Percentiles rank a stretch among this genome's conserved stretches.
phyloP scores from a whole-genome alignment of 2,329 filamentous ascomycete genomes.

The Neonectria ditissima region DNA sequence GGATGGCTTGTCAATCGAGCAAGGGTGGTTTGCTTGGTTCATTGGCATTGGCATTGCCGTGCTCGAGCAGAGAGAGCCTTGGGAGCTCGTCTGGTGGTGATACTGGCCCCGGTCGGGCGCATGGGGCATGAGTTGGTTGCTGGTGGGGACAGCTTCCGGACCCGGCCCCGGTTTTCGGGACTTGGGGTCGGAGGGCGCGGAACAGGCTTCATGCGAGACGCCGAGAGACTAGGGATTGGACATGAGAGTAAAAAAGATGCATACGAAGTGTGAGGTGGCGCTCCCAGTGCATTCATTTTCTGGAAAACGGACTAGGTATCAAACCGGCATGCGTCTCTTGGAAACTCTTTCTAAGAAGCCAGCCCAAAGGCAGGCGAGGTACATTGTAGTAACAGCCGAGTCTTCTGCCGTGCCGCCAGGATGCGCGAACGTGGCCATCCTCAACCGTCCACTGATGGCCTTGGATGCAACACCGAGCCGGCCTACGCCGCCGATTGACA shows the following conservation, averaged over 20 bases:
- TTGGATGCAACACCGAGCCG: constrained; percentile 20
- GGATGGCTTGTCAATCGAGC: constrained; percentile 21
- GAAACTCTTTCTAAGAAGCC: constrained; percentile 1
- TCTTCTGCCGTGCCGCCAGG: constrained; percentile 20
- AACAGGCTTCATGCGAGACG: constrained; percentile 4
- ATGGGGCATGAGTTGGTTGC: constrained; percentile 23
- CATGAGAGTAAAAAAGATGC: constrained; percentile 3
- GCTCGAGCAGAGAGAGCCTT: constrained; percentile 1
- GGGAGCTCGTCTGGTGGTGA: constrained; percentile 19
- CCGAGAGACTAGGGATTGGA: constrained; percentile 5
- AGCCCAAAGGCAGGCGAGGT: constrained; percentile 7
- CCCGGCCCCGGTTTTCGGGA: constrained; percentile 35
- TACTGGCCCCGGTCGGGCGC: constrained; percentile 10
- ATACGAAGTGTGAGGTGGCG: constrained; percentile 12
- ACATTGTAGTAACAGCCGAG: constrained; percentile 27
- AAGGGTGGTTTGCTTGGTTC: constrained; percentile 24
- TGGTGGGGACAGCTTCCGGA: constrained; percentile 30
- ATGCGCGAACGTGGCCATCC: constrained; percentile 16
- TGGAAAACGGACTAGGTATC: neutral
- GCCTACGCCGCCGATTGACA: constrained; percentile 7
- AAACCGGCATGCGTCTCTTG: constrained; percentile 18
- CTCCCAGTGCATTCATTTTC: neutral
- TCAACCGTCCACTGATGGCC: constrained; percentile 1
- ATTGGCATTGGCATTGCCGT: neutral
- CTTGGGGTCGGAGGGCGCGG: constrained; percentile 31